A percentile compares a stretch with the other conserved stretches of the same genome.
phyloP scores from a whole-genome alignment of 768 basidiomycete genomes.

The Leccinum incarnatum region DNA sequence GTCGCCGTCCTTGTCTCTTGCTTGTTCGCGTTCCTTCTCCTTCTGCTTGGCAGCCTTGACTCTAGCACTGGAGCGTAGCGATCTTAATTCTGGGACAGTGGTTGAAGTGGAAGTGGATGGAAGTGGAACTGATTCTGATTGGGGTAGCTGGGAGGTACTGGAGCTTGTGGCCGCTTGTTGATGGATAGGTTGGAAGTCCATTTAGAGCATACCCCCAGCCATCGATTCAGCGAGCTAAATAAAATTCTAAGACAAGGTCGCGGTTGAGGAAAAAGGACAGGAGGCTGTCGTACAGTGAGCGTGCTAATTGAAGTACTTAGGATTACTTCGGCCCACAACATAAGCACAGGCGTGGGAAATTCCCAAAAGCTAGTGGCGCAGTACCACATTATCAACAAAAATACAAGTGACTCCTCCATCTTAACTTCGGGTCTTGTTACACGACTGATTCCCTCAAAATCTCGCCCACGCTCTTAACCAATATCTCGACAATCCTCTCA shows the following conservation, averaged over 20 bases:
- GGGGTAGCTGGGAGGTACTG: slow-evolving; percentile 45
- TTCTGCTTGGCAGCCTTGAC: slow-evolving; percentile 74
- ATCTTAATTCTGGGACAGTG: slow-evolving; percentile 49
- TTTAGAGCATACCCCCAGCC: slow-evolving; percentile 87
- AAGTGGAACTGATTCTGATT: slow-evolving; percentile 35
- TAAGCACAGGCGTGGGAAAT: slow-evolving; percentile 33
- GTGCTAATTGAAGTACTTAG: slow-evolving; percentile 23
- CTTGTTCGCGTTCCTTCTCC: slow-evolving; percentile 53
- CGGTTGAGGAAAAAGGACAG: slow-evolving; percentile 25
- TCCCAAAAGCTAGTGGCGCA: slow-evolving; percentile 7
- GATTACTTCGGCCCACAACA: slow-evolving; percentile 20
- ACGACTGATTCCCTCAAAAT: slow-evolving; percentile 42
- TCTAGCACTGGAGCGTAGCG: slow-evolving; percentile 72
- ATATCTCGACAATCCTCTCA: slow-evolving; percentile 60
- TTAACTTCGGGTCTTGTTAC: background rate
- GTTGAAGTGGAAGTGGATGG: slow-evolving; percentile 35
- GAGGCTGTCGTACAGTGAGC: slow-evolving; percentile 14
- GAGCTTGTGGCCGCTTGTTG: slow-evolving; percentile 69
- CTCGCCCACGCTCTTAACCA: slow-evolving; percentile 68
- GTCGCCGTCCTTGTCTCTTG: slow-evolving; percentile 54
- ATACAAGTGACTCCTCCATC: background rate
- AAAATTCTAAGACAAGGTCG: slow-evolving; percentile 25
- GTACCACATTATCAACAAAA: background rate
- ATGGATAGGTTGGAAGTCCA: slow-evolving; percentile 81
- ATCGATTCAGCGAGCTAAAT: slow-evolving; percentile 52